Conservation (phyloP, 2,329 filamentous ascomycete species). For the Pleomassaria siparia region DNA sequence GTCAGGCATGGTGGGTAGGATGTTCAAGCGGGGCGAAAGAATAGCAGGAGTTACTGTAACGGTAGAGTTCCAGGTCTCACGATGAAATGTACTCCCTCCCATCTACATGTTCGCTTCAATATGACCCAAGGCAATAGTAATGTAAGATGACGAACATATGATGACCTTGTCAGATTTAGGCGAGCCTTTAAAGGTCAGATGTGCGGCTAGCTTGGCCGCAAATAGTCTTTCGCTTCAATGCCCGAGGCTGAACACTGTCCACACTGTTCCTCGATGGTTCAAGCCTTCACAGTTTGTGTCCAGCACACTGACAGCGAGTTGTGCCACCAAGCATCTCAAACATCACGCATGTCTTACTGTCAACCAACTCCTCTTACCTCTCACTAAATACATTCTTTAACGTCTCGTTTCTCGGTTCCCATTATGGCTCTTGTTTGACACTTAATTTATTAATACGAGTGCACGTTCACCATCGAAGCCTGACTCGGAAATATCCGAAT, state of each 20-base stretch:
- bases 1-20: slow-evolving; percentile 16
- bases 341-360: neutral
- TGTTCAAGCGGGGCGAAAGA: neutral
- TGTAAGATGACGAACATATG: too few species aligned
- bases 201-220: neutral
- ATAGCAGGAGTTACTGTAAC: neutral
- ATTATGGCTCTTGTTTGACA: neutral
- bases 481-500: neutral
- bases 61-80: neutral
- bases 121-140: neutral
- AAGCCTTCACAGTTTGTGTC: neutral
- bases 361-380: too few species aligned
- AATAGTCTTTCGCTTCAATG: neutral
- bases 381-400: neutral
- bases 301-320: neutral
- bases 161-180: neutral
- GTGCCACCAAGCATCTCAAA: neutral
- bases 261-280: neutral
- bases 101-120: neutral
- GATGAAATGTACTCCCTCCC: neutral
- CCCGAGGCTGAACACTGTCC: neutral
- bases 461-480: neutral
- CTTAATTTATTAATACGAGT: neutral
- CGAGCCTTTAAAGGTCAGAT: neutral
- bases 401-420: neutral